Evolutionary conservation across 371 early-diverging fungal species (phyloP).

Genomic region (Mucor plumbeus): DNA sequence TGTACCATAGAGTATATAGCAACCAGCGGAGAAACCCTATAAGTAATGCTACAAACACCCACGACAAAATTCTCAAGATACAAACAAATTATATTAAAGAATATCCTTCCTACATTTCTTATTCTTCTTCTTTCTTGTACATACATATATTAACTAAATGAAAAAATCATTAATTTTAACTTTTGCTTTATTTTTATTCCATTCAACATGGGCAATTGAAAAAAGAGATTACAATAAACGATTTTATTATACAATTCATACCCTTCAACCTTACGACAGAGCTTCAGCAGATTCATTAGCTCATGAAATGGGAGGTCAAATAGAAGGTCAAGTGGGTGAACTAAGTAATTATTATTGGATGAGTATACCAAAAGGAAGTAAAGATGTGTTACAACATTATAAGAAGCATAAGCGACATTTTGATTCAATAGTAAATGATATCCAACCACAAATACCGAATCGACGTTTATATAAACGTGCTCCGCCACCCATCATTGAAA

Average conservation of each 20-base stretch:
- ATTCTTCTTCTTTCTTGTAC: background rate
- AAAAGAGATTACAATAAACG: constrained; percentile 38
- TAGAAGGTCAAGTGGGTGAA: constrained; percentile 73
- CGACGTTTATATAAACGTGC: constrained; percentile 41
- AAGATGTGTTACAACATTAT: constrained; percentile 6
- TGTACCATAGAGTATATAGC: background rate
- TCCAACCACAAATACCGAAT: constrained; percentile 35
- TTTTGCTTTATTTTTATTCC: background rate
- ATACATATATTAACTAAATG: background rate
- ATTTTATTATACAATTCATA: constrained; percentile 56
- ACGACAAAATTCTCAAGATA: background rate
- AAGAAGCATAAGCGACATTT: constrained; percentile 8
- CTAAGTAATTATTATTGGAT: constrained; percentile 67
- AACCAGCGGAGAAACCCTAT: background rate
- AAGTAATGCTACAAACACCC: background rate
- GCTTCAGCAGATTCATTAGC: constrained; percentile 38
- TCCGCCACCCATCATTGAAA: constrained; percentile 26
- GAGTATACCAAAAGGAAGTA: constrained; percentile 36
- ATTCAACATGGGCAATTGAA: background rate
- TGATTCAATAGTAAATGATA: constrained; percentile 6
- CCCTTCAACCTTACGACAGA: constrained; percentile 34
- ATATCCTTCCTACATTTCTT: background rate
- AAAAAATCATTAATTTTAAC: background rate
- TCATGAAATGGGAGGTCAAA: constrained; percentile 47
- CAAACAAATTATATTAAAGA: background rate